phyloP scores from a whole-genome alignment of 1,284 basidiomycete species.

The Ceratobasidium sp. region DNA sequence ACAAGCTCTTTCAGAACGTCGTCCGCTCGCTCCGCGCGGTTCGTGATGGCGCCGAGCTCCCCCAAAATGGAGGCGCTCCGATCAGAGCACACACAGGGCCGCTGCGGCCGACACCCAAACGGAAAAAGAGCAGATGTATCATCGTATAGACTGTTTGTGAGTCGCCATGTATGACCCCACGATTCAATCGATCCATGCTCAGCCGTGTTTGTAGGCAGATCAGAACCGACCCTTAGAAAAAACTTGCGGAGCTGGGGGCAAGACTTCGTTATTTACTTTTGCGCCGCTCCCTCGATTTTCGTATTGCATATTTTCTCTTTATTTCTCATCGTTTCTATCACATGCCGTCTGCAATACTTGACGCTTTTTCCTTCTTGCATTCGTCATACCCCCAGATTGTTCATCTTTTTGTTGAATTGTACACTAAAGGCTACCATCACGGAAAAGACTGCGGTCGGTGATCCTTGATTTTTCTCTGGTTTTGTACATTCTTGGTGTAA shows the following conservation, averaged over 20 bases:
- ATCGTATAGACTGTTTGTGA: conserved; percentile 34
- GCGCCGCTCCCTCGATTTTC: conserved; percentile 30
- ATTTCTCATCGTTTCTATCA: conserved; percentile 37
- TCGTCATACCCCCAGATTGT: conserved; percentile 41
- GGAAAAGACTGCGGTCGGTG: conserved; percentile 33
- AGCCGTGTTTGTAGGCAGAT: conserved; percentile 22
- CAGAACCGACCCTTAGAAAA: conserved; percentile 42
- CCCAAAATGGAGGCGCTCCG: conserved; percentile 28
- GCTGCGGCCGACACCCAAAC: conserved; percentile 12
- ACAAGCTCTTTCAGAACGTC: conserved; percentile 35
- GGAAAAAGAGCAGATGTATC: conserved; percentile 36
- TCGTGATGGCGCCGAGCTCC: conserved; percentile 40
- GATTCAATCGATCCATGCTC: conserved; percentile 9
- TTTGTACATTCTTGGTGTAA: conserved; percentile 44
- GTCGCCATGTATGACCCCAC: neutral
- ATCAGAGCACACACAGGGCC: conserved; percentile 21
- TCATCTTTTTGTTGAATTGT: conserved; percentile 40
- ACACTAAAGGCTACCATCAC: conserved; percentile 41
- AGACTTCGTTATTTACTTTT: conserved; percentile 43
- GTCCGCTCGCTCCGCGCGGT: conserved; percentile 40
- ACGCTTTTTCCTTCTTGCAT: conserved; percentile 36
- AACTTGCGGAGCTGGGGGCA: conserved; percentile 38
- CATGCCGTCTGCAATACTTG: conserved; percentile 23
- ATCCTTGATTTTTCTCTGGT: conserved; percentile 10
- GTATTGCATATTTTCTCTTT: conserved; percentile 25